phyloP scores from a whole-genome alignment of 2,329 filamentous ascomycete genomes.

The Parastagonospora nodorum region DNA sequence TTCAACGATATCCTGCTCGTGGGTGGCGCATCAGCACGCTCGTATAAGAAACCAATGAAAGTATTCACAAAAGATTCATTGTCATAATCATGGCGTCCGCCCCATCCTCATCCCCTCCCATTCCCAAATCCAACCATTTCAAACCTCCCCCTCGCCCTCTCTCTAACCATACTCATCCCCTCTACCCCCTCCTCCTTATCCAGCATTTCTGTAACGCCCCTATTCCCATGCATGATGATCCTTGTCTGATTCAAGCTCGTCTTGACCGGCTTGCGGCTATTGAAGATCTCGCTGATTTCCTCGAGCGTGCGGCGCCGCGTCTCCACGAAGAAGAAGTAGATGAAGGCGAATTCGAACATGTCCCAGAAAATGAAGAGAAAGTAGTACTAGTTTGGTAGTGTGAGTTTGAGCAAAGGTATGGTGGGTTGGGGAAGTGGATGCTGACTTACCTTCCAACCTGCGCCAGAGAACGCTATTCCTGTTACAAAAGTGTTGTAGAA shows the following conservation, averaged over 20 bases:
- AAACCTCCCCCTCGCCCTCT: conserved; percentile 11
- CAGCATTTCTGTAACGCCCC: conserved; percentile 38
- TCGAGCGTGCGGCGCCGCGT: conserved; percentile 51
- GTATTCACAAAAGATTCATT: neutral
- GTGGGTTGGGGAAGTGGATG: neutral
- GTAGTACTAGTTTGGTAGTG: conserved; percentile 38
- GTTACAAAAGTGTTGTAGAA: conserved; percentile 55
- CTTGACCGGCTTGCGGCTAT: conserved; percentile 47
- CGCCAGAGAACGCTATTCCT: conserved; percentile 46
- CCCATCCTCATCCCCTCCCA: neutral
- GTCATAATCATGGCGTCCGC: neutral
- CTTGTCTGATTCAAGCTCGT: conserved; percentile 35
- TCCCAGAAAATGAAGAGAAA: conserved; percentile 51
- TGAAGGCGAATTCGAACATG: conserved; percentile 48
- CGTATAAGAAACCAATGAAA: too few species aligned
- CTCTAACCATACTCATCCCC: conserved; percentile 5
- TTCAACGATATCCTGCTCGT: too few species aligned
- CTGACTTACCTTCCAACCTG: conserved; percentile 45
- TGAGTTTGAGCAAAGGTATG: neutral
- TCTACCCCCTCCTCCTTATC: conserved; percentile 29
- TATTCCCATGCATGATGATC: conserved; percentile 35
- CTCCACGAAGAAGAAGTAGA: conserved; percentile 46
- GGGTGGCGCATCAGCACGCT: too few species aligned
- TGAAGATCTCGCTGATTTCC: conserved; percentile 53
- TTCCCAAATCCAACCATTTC: conserved; percentile 15